Conservation (phyloP, 176 grass and related monocot genomes). For the Hsuehochloa calcarea region DNA sequence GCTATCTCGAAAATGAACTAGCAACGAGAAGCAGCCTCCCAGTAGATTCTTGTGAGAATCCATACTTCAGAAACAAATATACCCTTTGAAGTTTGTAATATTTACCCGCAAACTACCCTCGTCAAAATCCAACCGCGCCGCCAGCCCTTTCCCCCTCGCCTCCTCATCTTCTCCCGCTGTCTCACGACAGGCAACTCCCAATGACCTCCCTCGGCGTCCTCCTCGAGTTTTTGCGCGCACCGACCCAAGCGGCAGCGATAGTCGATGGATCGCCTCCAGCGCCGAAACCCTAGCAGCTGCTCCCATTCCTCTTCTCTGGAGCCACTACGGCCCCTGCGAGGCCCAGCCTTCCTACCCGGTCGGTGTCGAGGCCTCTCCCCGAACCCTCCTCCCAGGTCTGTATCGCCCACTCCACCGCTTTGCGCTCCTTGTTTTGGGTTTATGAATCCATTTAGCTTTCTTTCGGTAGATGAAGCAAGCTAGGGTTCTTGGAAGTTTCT, state of each 20-base stretch:
- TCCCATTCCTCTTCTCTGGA: slow-evolving; percentile 1
- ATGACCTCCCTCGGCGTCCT: too few relatives aligned
- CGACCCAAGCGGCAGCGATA: background rate
- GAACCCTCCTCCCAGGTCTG: slow-evolving; percentile 35
- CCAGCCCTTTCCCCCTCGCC: too few relatives aligned
- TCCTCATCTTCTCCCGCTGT: too few relatives aligned
- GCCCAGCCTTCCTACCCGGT: background rate
- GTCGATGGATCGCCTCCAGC: slow-evolving; percentile 45
- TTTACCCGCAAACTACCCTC: too few relatives aligned
- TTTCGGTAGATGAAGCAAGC: background rate
- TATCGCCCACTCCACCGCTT: background rate
- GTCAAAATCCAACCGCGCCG: too few relatives aligned
- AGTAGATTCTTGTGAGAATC: too few relatives aligned
- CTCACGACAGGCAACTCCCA: too few relatives aligned
- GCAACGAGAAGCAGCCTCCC: too few relatives aligned
- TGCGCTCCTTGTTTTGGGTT: slow-evolving; percentile 1
- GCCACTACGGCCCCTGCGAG: slow-evolving; percentile 12
- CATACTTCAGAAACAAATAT: too few relatives aligned
- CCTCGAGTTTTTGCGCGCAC: slow-evolving; percentile 36
- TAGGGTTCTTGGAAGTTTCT: background rate
- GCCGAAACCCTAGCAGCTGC: slow-evolving; percentile 35
- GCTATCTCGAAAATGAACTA: too few relatives aligned
- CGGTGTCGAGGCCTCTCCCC: slow-evolving; percentile 17
- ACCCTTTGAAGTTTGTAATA: too few relatives aligned
- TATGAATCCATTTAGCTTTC: background rate